A percentile compares a stretch with the other conserved stretches of the same genome.
Evolutionary conservation across 306 rosid species (phyloP).

Genomic region (Cicer chorassanicum): DNA sequence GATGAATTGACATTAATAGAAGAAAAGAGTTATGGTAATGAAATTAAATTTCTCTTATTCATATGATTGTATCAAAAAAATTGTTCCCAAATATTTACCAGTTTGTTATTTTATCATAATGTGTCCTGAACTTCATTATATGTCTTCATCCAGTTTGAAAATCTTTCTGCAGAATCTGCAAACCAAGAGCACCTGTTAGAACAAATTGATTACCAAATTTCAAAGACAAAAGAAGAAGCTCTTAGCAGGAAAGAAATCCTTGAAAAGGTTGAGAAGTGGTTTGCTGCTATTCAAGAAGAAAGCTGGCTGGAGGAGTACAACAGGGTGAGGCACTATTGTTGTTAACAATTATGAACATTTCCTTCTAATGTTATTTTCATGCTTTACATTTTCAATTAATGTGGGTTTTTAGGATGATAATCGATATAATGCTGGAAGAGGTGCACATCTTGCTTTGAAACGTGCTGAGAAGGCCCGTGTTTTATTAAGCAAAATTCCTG

Average conservation of each 20-base stretch:
- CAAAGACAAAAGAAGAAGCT: constrained; percentile 64
- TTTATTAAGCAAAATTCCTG: constrained; percentile 69
- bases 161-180: constrained; percentile 46
- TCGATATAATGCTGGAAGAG: constrained; percentile 81
- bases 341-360: neutral
- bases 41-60: constrained; percentile 8
- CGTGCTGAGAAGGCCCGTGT: constrained; percentile 83
- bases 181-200: constrained; percentile 56
- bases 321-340: constrained; percentile 53
- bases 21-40: neutral
- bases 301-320: constrained; percentile 91
- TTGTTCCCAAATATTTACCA: neutral
- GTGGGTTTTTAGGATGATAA: constrained; percentile 65
- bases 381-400: neutral
- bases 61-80: neutral
- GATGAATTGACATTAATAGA: constrained; percentile 1
- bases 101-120: constrained; percentile 3
- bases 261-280: constrained; percentile 81
- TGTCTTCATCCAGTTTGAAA: constrained; percentile 12
- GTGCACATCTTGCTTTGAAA: constrained; percentile 71
- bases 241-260: constrained; percentile 74
- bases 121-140: neutral
- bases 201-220: constrained; percentile 64
- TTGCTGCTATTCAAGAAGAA: constrained; percentile 76
- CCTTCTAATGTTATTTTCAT: constrained; percentile 2